phyloP scores from a whole-genome alignment of 371 early-diverging fungal species.

The Apophysomyces trapeziformis region DNA sequence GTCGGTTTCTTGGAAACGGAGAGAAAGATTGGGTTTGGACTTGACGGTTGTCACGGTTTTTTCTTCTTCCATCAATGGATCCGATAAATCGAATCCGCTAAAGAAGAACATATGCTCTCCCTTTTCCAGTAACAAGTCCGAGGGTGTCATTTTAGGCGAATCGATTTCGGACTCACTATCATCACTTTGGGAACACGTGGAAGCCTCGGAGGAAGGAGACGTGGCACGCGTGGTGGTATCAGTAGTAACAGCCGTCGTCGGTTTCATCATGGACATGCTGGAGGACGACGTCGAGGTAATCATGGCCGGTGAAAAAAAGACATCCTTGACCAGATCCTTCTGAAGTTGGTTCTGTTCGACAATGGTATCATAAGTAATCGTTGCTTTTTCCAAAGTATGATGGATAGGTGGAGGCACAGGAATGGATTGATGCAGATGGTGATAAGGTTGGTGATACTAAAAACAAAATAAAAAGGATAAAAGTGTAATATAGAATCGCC shows the following conservation, averaged over 20 bases:
- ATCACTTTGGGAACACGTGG: slow-evolving; percentile 14
- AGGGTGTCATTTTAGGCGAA: slow-evolving; percentile 27
- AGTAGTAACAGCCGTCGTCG: background rate
- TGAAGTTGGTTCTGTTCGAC: slow-evolving; percentile 26
- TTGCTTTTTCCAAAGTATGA: slow-evolving; percentile 55
- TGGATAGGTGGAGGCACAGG: slow-evolving; percentile 39
- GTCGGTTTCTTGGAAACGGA: background rate
- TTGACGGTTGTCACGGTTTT: background rate
- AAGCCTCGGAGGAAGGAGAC: slow-evolving; percentile 1
- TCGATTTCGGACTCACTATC: slow-evolving; percentile 20
- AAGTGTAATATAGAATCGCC: background rate
- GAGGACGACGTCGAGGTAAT: background rate
- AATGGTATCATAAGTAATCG: slow-evolving; percentile 47
- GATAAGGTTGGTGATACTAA: slow-evolving; percentile 20
- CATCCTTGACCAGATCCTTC: slow-evolving; percentile 51
- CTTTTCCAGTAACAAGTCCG: slow-evolving; percentile 32
- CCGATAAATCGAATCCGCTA: slow-evolving; percentile 26
- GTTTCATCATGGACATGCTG: slow-evolving; percentile 10
- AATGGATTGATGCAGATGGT: slow-evolving; percentile 13
- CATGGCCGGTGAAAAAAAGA: slow-evolving; percentile 53
- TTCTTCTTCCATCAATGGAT: slow-evolving; percentile 1
- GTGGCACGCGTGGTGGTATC: slow-evolving; percentile 12
- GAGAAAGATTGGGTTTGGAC: background rate
- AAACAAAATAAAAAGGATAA: background rate
- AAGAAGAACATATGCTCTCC: slow-evolving; percentile 30